Base-by-base conservation (phyloP, 495 filamentous ascomycete species). In the Penicillium desertorum region DNA sequence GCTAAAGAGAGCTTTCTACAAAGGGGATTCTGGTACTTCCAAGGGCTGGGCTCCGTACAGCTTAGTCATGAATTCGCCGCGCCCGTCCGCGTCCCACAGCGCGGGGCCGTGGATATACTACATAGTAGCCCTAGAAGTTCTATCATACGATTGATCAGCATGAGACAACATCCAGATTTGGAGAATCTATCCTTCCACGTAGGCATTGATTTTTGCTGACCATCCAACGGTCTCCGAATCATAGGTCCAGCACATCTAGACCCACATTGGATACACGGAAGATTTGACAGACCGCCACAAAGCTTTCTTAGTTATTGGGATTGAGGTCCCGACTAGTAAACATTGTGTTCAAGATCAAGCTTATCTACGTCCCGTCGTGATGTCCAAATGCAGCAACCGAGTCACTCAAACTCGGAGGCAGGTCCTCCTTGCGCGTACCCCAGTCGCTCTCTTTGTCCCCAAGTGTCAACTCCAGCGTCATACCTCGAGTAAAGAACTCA, bases 401-500 rank as follows among this genome's bases (percentile, higher is more conserved):
- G 25, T 67, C 64, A 34, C 64, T 67, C 49, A 63, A 27, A 44
- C 64, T 69, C 2, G 88, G 88, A 43, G 88, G 88, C 48, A 90
- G 64, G 68, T 91, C 87, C 51, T 75, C 77, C 14, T 81, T 76
- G 22, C 64, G 68, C 5, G 83, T 89, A 0, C 88, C 88, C 88
- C 88, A 91, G 0, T 62, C 56, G 63, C 87, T 89, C 69, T 91
- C 88, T 36, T 75, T 80, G 11, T 63, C 66, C 0, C 88, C 88
- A 5, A 92, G 67, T 25, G 76, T 82, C 58, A 92, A 71, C 37
- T 89, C 85, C 27, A 91, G 76, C 65, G 85, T 83, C 69, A 81
- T 81, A 9, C 88, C 89, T 37, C 88, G 76, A 0, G 83, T 82
- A 63, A 90, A 91, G 63, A 92, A 91, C 45, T 83, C 84, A 62